phyloP scores from a whole-genome alignment of 306 rosid species.

The Datisca glomerata region DNA sequence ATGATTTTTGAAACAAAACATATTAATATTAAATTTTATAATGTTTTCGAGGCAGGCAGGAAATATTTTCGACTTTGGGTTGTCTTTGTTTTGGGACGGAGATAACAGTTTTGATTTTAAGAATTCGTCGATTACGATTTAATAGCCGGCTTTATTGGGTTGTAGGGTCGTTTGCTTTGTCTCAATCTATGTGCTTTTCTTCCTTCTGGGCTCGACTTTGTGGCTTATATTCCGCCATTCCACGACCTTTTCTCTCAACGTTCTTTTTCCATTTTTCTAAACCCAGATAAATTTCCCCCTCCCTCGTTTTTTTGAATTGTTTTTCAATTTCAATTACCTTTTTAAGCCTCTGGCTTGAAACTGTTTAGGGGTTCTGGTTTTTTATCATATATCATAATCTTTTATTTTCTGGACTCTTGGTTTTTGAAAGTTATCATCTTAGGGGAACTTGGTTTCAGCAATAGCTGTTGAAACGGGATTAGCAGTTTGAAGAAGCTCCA shows the following conservation, averaged over 20 bases:
- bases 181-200: slow-evolving; percentile 14
- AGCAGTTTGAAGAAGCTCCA: not conserved
- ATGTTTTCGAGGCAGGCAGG: slow-evolving; percentile 1
- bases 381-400: not conserved
- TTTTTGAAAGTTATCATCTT: not conserved
- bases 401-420: not conserved
- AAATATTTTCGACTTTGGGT: slow-evolving; percentile 8
- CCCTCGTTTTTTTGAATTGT: too few species aligned
- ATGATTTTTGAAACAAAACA: slow-evolving; percentile 11
- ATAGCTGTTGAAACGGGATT: not conserved
- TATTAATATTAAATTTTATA: slow-evolving; percentile 6
- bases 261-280: not conserved
- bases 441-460: slow-evolving; percentile 7
- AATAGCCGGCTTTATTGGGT: slow-evolving; percentile 2
- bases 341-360: slow-evolving; percentile 10
- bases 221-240: slow-evolving; percentile 3
- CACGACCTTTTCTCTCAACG: not conserved
- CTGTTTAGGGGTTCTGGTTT: slow-evolving; percentile 17
- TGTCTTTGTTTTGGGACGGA: slow-evolving; percentile 14
- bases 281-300: not conserved
- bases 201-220: slow-evolving; percentile 2
- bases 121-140: not conserved
- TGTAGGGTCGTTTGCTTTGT: slow-evolving; percentile 19
- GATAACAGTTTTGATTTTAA: slow-evolving; percentile 18
- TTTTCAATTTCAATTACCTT: too few species aligned